Base-by-base conservation (phyloP, 768 basidiomycete species). In the Boletellus emodensis region DNA sequence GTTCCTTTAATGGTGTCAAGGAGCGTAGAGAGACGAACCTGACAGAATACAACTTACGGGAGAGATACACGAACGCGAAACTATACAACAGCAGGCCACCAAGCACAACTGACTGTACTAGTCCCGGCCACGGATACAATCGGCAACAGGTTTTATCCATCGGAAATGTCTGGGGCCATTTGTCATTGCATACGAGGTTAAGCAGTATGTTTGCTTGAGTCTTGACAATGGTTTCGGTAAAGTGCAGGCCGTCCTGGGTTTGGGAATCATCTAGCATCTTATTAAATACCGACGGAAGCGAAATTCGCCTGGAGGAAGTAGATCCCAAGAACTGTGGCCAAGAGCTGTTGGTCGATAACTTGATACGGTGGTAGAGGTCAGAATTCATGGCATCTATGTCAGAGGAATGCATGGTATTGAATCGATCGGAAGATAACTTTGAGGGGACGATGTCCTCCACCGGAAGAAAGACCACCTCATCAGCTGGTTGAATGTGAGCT, bases 361-460 rank as follows among this genome's bases (percentile, higher is more conserved):
- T 66, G 18, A 90, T 78, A 46, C 87, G 81, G 61, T 90, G 87
- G 52, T 74, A 75, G 44, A 94, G 75, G 64, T 90, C 86, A 3
- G 87, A 84, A 66, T 96, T 95, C 91, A 96, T 94, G 36, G 87
- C 88, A 59, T 91, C 86, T 48, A 94, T 85, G 60, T 94, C 90
- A 13, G 85, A 78, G 22, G 81, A 74, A 49, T 80, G 80, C 75
- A 96, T 87, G 10, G 83, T 85, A 24, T 72, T 61, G 6, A 81
- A 79, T 47, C 90, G 79, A 26, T 83, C 81, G 3, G 71, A 65
- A 0, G 82, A 78, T 24, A 96, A 70, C 61, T 86, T 87, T 12
- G 79, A 76, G 34, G 77, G 57, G n/a, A 87, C 72, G 12, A 90
- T 74, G 39, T 84, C 78, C 58, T 87, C 82, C 18, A 94, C 80